These are phyloP conservation scores for Cytospora mali DNA, from an alignment of 2,329 filamentous ascomycete species.

Conservation along the genomic window DNA sequence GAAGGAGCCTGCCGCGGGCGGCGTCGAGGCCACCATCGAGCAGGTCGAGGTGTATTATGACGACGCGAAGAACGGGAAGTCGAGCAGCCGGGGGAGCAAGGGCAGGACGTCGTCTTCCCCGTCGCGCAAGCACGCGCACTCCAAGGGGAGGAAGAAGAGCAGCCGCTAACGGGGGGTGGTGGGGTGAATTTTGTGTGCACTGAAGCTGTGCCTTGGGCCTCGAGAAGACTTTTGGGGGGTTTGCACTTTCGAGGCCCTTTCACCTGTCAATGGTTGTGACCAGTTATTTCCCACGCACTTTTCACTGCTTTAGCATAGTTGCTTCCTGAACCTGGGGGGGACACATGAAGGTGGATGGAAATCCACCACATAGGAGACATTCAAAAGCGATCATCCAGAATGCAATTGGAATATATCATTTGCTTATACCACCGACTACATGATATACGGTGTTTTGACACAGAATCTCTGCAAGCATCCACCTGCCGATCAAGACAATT, in stretches of 20 bases:
- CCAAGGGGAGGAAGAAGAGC: slow-evolving; percentile 16
- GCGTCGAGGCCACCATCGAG: slow-evolving; percentile 20
- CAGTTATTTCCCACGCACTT: too few relatives aligned
- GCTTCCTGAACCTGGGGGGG: too few relatives aligned
- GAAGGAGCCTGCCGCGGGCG: slow-evolving; percentile 13
- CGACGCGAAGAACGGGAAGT: neutral
- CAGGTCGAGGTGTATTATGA: slow-evolving; percentile 8
- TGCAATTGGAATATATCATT: neutral
- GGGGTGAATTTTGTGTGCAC: neutral
- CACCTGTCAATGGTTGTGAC: too few relatives aligned
- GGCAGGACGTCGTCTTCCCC: slow-evolving; percentile 12
- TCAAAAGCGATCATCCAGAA: neutral
- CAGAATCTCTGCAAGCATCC: neutral
- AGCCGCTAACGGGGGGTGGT: neutral
- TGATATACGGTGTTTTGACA: slow-evolving; percentile 10
- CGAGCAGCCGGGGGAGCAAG: slow-evolving; percentile 12
- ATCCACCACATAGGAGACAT: neutral
- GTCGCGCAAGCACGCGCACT: slow-evolving; percentile 8
- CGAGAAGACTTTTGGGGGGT: too few relatives aligned
- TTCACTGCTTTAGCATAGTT: too few relatives aligned
- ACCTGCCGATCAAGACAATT: neutral
- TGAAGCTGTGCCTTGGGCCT: too few relatives aligned
- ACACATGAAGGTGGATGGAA: neutral
- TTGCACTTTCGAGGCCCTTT: too few relatives aligned
- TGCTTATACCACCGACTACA: neutral